Conservation (phyloP, 768 basidiomycete genomes). For the Kwoniella sp. region DNA sequence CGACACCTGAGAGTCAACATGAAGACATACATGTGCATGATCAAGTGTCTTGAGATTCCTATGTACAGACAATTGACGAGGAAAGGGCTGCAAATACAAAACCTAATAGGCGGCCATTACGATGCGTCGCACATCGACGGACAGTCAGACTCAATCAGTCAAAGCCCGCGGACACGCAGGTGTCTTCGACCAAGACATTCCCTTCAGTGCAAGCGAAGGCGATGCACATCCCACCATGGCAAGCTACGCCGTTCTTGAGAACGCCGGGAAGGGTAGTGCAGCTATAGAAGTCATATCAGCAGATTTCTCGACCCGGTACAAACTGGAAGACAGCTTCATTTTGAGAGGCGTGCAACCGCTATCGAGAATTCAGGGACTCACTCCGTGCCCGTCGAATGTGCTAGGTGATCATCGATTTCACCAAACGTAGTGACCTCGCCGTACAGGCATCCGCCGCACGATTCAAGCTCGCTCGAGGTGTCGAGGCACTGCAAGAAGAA, state of each 20-base stretch:
- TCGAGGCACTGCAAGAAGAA: slow-evolving; percentile 8
- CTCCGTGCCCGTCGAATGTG: neutral
- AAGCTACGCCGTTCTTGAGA: neutral
- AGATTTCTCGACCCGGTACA: too few relatives aligned
- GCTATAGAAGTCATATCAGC: neutral
- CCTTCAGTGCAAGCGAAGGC: slow-evolving; percentile 1
- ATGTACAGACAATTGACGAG: too few relatives aligned
- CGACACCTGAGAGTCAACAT: too few relatives aligned
- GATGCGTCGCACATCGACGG: too few relatives aligned
- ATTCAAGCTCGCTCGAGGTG: slow-evolving; percentile 7
- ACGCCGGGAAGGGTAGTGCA: slow-evolving; percentile 2
- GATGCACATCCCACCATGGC: neutral
- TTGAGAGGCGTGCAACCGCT: too few relatives aligned
- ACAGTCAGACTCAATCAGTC: too few relatives aligned
- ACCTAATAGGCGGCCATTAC: too few relatives aligned
- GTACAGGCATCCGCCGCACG: slow-evolving; percentile 5
- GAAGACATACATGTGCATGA: too few relatives aligned
- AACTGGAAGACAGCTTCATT: too few relatives aligned
- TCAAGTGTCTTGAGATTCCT: too few relatives aligned
- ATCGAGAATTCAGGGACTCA: too few relatives aligned
- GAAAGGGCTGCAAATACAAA: too few relatives aligned
- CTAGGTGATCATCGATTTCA: neutral
- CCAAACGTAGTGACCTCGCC: neutral
- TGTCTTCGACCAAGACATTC: neutral
- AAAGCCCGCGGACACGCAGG: neutral